Evolutionary conservation across 192 early-diverging fungal genomes (phyloP).

Genomic region (Coemansia sp.): DNA sequence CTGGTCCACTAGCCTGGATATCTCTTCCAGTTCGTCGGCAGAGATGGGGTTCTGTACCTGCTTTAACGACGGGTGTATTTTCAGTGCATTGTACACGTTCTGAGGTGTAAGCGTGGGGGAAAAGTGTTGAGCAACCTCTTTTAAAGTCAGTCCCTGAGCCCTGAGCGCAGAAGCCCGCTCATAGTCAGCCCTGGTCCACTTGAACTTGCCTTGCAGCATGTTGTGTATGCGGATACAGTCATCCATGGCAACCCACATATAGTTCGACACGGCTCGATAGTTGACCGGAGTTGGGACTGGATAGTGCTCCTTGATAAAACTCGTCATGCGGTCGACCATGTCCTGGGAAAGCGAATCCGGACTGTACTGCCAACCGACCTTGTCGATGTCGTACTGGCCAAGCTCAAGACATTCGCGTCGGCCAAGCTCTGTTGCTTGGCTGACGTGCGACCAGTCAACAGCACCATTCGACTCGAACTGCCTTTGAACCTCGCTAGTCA

Average conservation of each 20-base stretch:
- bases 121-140: constrained; percentile 10
- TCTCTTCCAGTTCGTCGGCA: not conserved
- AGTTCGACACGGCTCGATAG: constrained; percentile 25
- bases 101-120: constrained; percentile 5
- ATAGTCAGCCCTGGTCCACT: not conserved
- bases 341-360: constrained; percentile 14
- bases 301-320: constrained; percentile 21
- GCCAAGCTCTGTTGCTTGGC: too few species aligned
- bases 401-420: too few species aligned
- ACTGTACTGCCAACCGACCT: constrained; percentile 8
- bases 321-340: constrained; percentile 13
- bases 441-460: too few species aligned
- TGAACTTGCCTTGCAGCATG: constrained; percentile 5
- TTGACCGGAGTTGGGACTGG: constrained; percentile 6
- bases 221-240: constrained; percentile 19
- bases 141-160: constrained; percentile 6
- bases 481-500: too few species aligned
- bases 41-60: not conserved
- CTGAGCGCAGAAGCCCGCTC: not conserved
- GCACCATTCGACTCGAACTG: too few species aligned
- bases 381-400: not conserved
- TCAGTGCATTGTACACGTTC: not conserved
- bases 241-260: constrained; percentile 19
- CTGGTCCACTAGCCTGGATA: not conserved
- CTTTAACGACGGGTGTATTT: not conserved